Base-by-base conservation (phyloP, 2,329 filamentous ascomycete genomes). In the Rutstroemia sp. region DNA sequence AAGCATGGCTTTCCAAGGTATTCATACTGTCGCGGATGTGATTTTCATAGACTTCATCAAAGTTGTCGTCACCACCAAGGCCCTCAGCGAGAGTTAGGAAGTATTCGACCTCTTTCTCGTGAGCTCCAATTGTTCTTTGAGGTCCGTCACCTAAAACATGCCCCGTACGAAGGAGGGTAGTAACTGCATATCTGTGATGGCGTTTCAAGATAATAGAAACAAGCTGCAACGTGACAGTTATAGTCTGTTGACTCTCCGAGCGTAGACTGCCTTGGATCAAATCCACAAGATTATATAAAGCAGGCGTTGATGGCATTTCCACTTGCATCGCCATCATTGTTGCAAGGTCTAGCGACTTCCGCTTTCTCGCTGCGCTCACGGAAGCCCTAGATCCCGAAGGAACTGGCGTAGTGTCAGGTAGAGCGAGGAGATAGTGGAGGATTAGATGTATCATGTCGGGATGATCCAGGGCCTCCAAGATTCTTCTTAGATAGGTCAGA, bases 361-460 rank as follows among this genome's bases (percentile, higher is more conserved):
- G 84, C 66, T 92, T 87, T 61, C 89, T 88, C 8, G 87, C 81
- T 47, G 84, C 83, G 61, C 84, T 88, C 17, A 83, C 76, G 19
- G 78, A 76, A 25, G 82, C 81, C 49, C 74, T 75, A 46, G 67
- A 64, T 27, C 65, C 60, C 47, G 65, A 63, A 3, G 61, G 60
- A 2, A 58, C 57, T 4, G 62, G 49, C 6, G 73, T 68, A 1
- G 72, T 68, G 56, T 88, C 86, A 1, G 88, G 87, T 8, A 96
- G 80, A 16, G 89, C 92, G 30, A 99, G 78, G 1, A 99, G 80
- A 69, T 97, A 99, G 63, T 92, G 88, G 5, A 99, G 80, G 53
- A 97, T 94, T 58, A 96, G 86, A 63, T 96, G 89, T 58, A 96
- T 89, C 75, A 99, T 87, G 67, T 97, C 92, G 7, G 90, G 89